Base-by-base conservation (phyloP, 1,284 basidiomycete species). In the Papiliotrema terrestris region DNA sequence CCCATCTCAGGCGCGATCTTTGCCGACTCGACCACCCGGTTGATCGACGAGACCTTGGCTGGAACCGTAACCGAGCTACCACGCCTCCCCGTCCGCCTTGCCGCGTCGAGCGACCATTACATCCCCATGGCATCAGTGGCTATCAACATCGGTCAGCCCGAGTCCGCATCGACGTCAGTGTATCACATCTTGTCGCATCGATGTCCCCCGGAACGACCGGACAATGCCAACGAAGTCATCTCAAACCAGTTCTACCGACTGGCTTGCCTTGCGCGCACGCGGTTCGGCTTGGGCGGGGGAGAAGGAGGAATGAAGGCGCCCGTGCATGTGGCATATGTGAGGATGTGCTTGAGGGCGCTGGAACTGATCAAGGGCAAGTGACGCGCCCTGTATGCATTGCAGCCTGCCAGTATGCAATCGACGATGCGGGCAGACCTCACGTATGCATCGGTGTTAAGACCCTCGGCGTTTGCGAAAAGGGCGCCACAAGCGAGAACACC, bases 41-140 rank as follows among this genome's bases (percentile, higher is more conserved):
- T 74, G 19, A 57, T 71, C 19, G 69, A 73, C 61, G 61, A 71
- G 37, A 62, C 66, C 2, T 59, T 72, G 13, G 38, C 56, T 0
- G 65, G 50, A 2, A 50, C 55, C 4, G 46, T 57, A 1, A 49
- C 53, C 22, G 35, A 54, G 3, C 55, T 67, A 3, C 51, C 59
- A 15, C 65, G 65, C 15, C 14, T 62, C 6, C 55, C 63, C 0
- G 50, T 66, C 52, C 47, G 22, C 38, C 11, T 23, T n/a, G 22
- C 38, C 25, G 43, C 25, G 13, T 13, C 42, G 41, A 9, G 32
- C 36, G 13, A 50, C 19, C 20, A 32, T 35, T 11, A 20, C 41
- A 17, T 61, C 58, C 67, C 72, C 0, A 23, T 45, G 9, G 29
- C 62, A 13, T 63, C 65, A 9, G 71, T 73, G 46, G 29, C 69